A percentile compares a stretch with the other conserved stretches of the same genome.
These are phyloP conservation scores for Corchorus olitorius DNA, from an alignment of 345 rosid species.

Conservation along the genomic window DNA sequence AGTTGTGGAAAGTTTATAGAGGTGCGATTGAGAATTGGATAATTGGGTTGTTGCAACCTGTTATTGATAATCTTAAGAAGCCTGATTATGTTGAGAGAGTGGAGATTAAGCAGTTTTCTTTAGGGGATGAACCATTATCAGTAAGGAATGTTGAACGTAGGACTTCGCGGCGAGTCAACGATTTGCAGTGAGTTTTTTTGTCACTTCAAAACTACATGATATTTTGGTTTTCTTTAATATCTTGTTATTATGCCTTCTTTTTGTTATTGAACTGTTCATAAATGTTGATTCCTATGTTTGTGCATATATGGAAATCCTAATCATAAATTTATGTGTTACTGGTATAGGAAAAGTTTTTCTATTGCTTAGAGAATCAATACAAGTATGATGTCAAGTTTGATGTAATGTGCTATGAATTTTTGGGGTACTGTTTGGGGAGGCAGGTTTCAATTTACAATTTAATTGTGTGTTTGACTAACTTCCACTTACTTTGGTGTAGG, in stretches of 20 bases:
- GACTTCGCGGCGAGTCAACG: slow-evolving; percentile 90
- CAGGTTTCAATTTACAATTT: not conserved
- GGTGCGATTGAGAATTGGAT: slow-evolving; percentile 93
- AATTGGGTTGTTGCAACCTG: slow-evolving; percentile 88
- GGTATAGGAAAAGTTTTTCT: not conserved
- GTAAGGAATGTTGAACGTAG: slow-evolving; percentile 94
- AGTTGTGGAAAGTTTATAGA: slow-evolving; percentile 95
- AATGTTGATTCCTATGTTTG: not conserved
- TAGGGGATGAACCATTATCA: slow-evolving; percentile 94
- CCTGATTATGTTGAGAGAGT: slow-evolving; percentile 95
- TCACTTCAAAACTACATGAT: not conserved
- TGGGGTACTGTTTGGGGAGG: not conserved
- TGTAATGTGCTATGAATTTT: slow-evolving; percentile 6
- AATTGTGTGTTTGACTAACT: slow-evolving; percentile 9
- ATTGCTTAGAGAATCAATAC: not conserved
- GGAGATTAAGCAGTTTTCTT: slow-evolving; percentile 87
- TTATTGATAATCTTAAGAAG: slow-evolving; percentile 90
- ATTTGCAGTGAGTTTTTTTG: slow-evolving; percentile 83
- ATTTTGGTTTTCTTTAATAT: not conserved
- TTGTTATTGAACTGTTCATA: not conserved
- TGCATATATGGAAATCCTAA: not conserved
- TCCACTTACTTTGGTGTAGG: slow-evolving; percentile 46
- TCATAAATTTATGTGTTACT: not conserved
- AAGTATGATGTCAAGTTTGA: not conserved
- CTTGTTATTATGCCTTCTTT: not conserved